These are phyloP conservation scores for Akanthomyces lecanii DNA, from an alignment of 2,329 filamentous ascomycete species.

Conservation along the genomic window DNA sequence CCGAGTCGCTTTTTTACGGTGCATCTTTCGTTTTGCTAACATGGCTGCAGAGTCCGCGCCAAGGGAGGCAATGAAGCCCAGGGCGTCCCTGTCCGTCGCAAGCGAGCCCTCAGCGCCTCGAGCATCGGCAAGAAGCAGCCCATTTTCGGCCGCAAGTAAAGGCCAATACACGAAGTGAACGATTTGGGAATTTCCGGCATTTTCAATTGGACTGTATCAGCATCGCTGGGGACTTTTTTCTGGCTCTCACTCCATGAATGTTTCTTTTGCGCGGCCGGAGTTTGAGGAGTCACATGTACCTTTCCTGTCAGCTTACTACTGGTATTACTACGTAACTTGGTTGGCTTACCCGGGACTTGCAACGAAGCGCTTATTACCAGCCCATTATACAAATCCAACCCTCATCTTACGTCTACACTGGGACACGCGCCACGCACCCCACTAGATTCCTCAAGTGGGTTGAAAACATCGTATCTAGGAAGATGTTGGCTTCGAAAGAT, in stretches of 20 bases:
- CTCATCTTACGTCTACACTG: too few relatives aligned
- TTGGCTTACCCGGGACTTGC: slow-evolving; percentile 8
- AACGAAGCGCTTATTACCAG: neutral
- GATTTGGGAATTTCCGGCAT: neutral
- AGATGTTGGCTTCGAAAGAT: too few relatives aligned
- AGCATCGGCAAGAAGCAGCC: slow-evolving; percentile 12
- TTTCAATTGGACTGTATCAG: neutral
- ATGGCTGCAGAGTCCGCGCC: slow-evolving; percentile 11
- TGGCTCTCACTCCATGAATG: neutral
- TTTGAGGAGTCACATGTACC: neutral
- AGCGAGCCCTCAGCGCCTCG: slow-evolving; percentile 13
- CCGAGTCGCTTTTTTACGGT: neutral
- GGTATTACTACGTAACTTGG: neutral
- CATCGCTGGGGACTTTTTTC: neutral
- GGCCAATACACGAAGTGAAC: neutral
- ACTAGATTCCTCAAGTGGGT: too few relatives aligned
- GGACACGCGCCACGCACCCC: too few relatives aligned
- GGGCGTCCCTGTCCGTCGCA: slow-evolving; percentile 13
- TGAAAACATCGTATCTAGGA: too few relatives aligned
- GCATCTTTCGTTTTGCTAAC: neutral
- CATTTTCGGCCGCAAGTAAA: slow-evolving; percentile 1
- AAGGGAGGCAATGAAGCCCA: neutral
- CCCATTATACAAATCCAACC: neutral
- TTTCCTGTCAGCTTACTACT: slow-evolving; percentile 9
- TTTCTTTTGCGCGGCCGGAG: neutral